These are phyloP conservation scores for Chaetomiaceae sp. DNA, from an alignment of 2,329 filamentous ascomycete species.

Conservation along the genomic window DNA sequence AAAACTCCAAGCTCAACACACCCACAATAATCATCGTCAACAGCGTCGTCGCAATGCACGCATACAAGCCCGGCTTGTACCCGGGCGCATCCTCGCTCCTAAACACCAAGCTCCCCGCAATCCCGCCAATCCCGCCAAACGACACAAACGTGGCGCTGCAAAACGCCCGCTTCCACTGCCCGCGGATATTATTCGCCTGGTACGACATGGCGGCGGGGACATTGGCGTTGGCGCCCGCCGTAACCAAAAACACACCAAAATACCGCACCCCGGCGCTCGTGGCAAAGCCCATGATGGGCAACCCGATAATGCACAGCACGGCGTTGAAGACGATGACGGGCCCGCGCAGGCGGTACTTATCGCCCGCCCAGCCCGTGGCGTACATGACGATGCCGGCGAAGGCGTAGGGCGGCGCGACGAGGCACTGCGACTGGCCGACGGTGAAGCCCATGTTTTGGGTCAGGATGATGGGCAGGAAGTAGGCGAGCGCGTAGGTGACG, in stretches of 20 bases:
- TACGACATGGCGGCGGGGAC: slow-evolving; percentile 71
- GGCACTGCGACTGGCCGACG: slow-evolving; percentile 61
- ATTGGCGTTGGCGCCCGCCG: slow-evolving; percentile 73
- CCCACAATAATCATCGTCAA: slow-evolving; percentile 44
- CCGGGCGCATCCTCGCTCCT: slow-evolving; percentile 45
- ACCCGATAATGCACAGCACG: slow-evolving; percentile 61
- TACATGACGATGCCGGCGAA: slow-evolving; percentile 63
- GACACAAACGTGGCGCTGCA: slow-evolving; percentile 72
- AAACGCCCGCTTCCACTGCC: slow-evolving; percentile 84
- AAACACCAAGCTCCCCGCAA: slow-evolving; percentile 71
- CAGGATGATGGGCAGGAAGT: slow-evolving; percentile 75
- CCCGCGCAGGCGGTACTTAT: slow-evolving; percentile 62
- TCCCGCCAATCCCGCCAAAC: slow-evolving; percentile 73
- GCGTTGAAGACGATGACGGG: slow-evolving; percentile 64
- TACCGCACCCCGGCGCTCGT: slow-evolving; percentile 55
- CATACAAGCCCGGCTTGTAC: slow-evolving; percentile 53
- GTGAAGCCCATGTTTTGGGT: slow-evolving; percentile 58
- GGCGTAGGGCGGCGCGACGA: slow-evolving; percentile 65
- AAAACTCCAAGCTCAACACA: slow-evolving; percentile 39
- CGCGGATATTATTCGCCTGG: slow-evolving; percentile 83
- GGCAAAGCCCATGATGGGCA: slow-evolving; percentile 69
- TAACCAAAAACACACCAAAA: slow-evolving; percentile 71
- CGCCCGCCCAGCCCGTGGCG: slow-evolving; percentile 56
- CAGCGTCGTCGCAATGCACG: slow-evolving; percentile 49
- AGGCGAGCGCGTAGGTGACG: slow-evolving; percentile 70